Evolutionary conservation across 345 rosid genomes (phyloP).

Genomic region (Syzygium jambos): DNA sequence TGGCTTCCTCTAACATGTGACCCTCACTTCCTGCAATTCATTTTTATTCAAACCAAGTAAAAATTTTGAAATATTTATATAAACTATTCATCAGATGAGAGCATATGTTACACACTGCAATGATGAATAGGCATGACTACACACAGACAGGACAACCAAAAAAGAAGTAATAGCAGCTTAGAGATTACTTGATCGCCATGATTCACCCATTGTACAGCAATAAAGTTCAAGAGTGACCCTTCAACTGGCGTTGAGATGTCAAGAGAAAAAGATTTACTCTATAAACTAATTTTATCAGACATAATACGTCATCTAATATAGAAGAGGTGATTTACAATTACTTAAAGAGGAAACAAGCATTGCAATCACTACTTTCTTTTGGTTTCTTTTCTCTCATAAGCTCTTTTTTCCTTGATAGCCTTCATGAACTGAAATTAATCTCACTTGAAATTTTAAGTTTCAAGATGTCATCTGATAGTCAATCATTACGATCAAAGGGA

Average conservation of each 20-base stretch:
- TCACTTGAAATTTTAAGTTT: neutral
- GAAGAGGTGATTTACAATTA: neutral
- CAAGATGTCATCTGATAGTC: neutral
- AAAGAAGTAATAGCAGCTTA: neutral
- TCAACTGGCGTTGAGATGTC: neutral
- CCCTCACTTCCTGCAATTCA: slow-evolving; percentile 77
- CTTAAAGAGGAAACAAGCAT: neutral
- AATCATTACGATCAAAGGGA: neutral
- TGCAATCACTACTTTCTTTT: neutral
- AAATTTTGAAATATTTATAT: neutral
- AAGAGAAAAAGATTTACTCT: neutral
- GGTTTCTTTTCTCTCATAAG: neutral
- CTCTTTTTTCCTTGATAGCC: neutral
- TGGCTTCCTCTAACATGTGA: slow-evolving; percentile 96
- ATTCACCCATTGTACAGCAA: neutral
- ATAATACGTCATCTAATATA: neutral
- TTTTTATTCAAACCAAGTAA: neutral
- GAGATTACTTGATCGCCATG: neutral
- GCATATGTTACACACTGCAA: neutral
- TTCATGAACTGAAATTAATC: neutral
- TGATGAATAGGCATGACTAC: neutral
- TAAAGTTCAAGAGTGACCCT: neutral
- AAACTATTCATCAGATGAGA: neutral
- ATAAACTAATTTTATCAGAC: neutral
- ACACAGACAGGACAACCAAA: neutral